Base-by-base conservation (phyloP, 257 asterid species). In the Solanum pinnatisectum region DNA sequence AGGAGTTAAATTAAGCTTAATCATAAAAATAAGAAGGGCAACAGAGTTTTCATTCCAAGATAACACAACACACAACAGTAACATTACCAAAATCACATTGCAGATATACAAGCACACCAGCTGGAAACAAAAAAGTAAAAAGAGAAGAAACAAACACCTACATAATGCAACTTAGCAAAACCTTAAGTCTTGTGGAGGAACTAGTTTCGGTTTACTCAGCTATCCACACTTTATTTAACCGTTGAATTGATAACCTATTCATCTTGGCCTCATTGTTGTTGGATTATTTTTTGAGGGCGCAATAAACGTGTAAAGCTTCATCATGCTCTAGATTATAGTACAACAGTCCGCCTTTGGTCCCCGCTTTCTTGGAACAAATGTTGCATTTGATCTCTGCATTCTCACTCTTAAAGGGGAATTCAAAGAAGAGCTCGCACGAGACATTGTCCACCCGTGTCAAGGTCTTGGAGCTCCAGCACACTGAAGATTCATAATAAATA, bases 111-210 rank as follows among this genome's bases (percentile, higher is more conserved):
- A 60, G 27, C 30, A 60, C 70, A 60, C 70, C 63, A 52, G 63
- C 10, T 6, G 10, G 63, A 52, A 18, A 52, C 63, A 52, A 18
- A 52, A 52, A 52, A 52, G n/a, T 18, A 16, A 18, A 52, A 52
- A 16, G n/a, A 1, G 4, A 60, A 23, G 14, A 13, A 15, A 30
- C 22, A 6, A 30, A 68, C 20, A 27, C 74, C 73, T 27, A 65
- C 18, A 2, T 25, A 67, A 35, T 25, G 2, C 35, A 25, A 67
- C 73, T 32, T 33, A 4, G 9, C 42, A 7, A 3, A 79, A 18
- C 93, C 90, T 36, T 73, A 32, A 32, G 91, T 93, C 23, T 92
- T 92, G 44, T 92, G 87, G 36, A 92, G 91, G 84, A 76, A 22
- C 33, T 11, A 39, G 10, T 25, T 78, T 40, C n/a, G 20, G 63